phyloP scores from a whole-genome alignment of 116 monocot species.

The Thalassia testudinum region DNA sequence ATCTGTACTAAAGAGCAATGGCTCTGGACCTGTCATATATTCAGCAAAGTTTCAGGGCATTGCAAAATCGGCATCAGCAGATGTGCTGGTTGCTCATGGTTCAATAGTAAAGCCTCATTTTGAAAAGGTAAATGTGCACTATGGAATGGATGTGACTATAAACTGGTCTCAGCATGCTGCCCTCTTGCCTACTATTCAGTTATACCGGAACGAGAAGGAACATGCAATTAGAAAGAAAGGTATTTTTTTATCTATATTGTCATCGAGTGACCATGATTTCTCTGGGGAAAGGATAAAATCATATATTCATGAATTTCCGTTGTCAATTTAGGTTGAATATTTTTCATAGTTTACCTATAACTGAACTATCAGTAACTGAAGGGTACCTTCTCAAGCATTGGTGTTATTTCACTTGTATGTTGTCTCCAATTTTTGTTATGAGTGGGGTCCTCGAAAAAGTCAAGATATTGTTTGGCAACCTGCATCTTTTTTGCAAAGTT shows the following conservation, averaged over 20 bases:
- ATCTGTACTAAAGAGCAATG: slow-evolving; percentile 13
- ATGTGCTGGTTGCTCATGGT: slow-evolving; percentile 51
- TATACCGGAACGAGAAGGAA: slow-evolving; percentile 21
- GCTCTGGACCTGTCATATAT: slow-evolving; percentile 27
- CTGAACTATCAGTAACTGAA: too few relatives aligned
- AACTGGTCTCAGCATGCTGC: slow-evolving; percentile 29
- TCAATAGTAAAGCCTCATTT: slow-evolving; percentile 74
- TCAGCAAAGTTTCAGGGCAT: slow-evolving; percentile 56
- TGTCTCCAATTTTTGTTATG: too few relatives aligned
- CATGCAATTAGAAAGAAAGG: slow-evolving; percentile 33
- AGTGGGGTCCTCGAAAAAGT: too few relatives aligned
- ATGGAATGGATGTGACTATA: slow-evolving; percentile 53
- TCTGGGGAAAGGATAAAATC: too few relatives aligned
- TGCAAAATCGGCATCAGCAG: slow-evolving; percentile 14
- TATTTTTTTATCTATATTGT: slow-evolving; percentile 9
- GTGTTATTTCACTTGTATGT: too few relatives aligned
- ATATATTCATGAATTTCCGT: too few relatives aligned
- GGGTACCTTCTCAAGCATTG: too few relatives aligned
- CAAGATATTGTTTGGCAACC: too few relatives aligned
- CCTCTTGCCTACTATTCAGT: slow-evolving; percentile 35
- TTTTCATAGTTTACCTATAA: too few relatives aligned
- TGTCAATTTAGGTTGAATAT: too few relatives aligned
- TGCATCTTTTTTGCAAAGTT: too few relatives aligned
- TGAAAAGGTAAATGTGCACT: slow-evolving; percentile 42
- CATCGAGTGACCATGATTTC: neutral